Evolutionary conservation across 441 rosid species (phyloP), one percentile per base, ranked within the genome.

Genomic region (Lepidium campestre): DNA sequence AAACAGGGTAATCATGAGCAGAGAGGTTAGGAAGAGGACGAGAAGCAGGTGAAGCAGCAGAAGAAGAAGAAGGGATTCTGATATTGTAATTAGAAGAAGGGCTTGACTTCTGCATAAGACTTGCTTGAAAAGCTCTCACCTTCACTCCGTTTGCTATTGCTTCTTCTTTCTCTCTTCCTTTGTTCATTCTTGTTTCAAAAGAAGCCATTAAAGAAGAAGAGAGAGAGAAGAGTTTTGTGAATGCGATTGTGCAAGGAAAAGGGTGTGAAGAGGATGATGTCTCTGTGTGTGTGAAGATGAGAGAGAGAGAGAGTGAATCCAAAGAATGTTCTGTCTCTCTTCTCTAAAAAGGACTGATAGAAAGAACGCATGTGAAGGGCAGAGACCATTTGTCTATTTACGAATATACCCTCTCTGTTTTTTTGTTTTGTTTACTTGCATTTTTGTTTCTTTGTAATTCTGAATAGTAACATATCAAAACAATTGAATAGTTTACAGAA

Each of bases 1-100:
- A 93, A 74, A 93, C 90, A 49, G 98, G 98, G 75, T 93, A 93
- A 70, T 90, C 98, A 59, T 89, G 90, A 62, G 96, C 95, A 67
- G 95, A 82, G 81, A 82, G 77, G 49, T 74, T 86, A 53, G 86
- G 56, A 67, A 67, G 79, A 74, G 86, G 80, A 77, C 78, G 81
- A 15, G 89, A 83, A 76, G 66, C 81, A 47, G 97, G 89, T 60
- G 93, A 80, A 25, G 85, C 67, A 59, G 85, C 67, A n/a, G 82
- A 71, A 66, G 79, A 73, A 37, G 83, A 79, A 52, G 72, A 59
- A 18, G 37, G 57, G 57, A 35, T 17, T 42, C 71, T 48, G 46
- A 66, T 2, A 50, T n/a, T 59, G 62, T 66, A 59, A 75, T 60
- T 66, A 70, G 80, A 74, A 3, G 85, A 78, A 7, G 96, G 92